Conservation (phyloP, 208 protist species). For the Leishmania tropica region DNA sequence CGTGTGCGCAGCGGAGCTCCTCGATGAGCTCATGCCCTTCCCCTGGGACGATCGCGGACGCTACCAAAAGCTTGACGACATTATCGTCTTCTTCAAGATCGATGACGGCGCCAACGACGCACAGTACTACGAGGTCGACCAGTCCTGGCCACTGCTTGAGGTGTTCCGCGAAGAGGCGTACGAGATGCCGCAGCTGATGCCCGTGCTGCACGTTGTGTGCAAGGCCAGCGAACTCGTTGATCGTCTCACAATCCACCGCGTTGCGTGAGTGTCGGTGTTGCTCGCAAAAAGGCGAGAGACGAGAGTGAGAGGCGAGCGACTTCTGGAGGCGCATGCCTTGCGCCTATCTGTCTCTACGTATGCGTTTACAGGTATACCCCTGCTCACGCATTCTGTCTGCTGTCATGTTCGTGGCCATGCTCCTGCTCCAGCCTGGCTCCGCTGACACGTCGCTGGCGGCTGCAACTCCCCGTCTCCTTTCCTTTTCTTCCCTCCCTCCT, state of each 20-base stretch:
- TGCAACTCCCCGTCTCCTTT: neutral
- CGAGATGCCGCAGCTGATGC: slow-evolving; percentile 72
- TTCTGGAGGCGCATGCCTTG: neutral
- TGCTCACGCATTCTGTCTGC: neutral
- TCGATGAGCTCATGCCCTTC: slow-evolving; percentile 86
- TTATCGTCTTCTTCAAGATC: slow-evolving; percentile 86
- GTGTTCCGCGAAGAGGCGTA: slow-evolving; percentile 82
- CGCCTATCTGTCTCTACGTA: neutral
- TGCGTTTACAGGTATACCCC: neutral
- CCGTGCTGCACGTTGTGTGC: slow-evolving; percentile 78
- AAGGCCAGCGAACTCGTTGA: slow-evolving; percentile 65
- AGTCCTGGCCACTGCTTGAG: slow-evolving; percentile 72
- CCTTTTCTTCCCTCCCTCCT: neutral
- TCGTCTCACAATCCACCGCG: slow-evolving; percentile 42
- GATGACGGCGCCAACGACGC: slow-evolving; percentile 84
- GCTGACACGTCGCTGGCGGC: neutral
- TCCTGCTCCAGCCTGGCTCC: neutral
- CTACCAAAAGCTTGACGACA: slow-evolving; percentile 55
- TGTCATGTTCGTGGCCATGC: neutral
- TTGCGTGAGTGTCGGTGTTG: slow-evolving; percentile 7
- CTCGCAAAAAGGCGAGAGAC: neutral
- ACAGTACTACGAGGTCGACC: slow-evolving; percentile 74
- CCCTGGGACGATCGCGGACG: slow-evolving; percentile 80
- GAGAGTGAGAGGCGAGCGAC: neutral
- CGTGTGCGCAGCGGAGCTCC: slow-evolving; percentile 53